A percentile compares a stretch with the other conserved stretches of the same genome.
Evolutionary conservation across 805 yeast genomes (phyloP).

Genomic region (Pichia manshurica): DNA sequence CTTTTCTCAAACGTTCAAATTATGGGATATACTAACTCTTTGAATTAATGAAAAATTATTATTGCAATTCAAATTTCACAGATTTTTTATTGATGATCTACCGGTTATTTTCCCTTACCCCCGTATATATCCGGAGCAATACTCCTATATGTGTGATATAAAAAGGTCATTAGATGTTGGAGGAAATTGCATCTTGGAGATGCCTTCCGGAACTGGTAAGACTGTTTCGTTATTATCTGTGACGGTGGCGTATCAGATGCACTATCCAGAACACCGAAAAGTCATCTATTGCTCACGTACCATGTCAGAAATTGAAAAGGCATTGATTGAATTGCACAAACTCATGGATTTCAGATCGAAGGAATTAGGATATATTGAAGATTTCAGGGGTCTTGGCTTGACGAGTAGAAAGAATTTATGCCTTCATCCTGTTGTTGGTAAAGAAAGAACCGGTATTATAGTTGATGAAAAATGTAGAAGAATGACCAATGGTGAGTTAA

Average conservation of each 20-base stretch:
- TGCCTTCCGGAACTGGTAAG: constrained; percentile 99
- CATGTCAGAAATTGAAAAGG: constrained; percentile 98
- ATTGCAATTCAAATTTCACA: constrained; percentile 23
- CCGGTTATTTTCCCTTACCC: constrained; percentile 97
- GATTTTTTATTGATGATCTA: constrained; percentile 89
- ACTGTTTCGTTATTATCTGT: constrained; percentile 87
- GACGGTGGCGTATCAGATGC: constrained; percentile 92
- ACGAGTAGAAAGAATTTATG: constrained; percentile 94
- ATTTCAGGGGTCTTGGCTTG: constrained; percentile 88
- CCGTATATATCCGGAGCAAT: constrained; percentile 94
- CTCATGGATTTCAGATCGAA: constrained; percentile 82
- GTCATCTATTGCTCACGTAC: constrained; percentile 98
- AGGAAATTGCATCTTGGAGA: constrained; percentile 92
- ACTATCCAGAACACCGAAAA: constrained; percentile 88
- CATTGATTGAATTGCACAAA: constrained; percentile 81
- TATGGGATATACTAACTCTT: constrained; percentile 14
- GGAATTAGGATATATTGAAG: constrained; percentile 82
- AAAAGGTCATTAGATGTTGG: constrained; percentile 92
- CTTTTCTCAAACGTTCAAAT: no score
- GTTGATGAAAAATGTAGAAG: constrained; percentile 97
- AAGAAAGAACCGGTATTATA: constrained; percentile 83
- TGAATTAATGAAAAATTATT: no score
- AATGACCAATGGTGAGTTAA: constrained; percentile 86
- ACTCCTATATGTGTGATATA: constrained; percentile 94
- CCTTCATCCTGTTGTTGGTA: constrained; percentile 78